These are phyloP conservation scores for Plasmopara halstedii DNA, from an alignment of 352 stramenopile species.

Conservation along the genomic window DNA sequence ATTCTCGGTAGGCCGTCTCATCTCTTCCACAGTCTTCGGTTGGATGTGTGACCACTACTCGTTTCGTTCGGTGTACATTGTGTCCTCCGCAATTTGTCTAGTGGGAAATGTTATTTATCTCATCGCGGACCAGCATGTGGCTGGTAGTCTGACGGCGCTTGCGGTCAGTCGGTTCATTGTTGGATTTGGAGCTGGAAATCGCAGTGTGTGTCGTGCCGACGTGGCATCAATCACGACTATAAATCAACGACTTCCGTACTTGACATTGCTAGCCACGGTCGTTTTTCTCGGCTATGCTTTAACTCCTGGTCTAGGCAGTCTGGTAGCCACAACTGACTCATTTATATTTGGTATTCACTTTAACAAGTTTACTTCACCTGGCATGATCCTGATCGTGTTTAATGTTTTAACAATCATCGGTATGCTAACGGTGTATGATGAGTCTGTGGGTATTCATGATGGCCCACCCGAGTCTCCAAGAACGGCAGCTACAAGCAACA, in stretches of 20 bases:
- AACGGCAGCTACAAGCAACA: slow-evolving; percentile 22
- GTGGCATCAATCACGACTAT: slow-evolving; percentile 59
- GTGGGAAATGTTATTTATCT: slow-evolving; percentile 63
- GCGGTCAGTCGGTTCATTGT: slow-evolving; percentile 58
- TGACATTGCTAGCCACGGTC: slow-evolving; percentile 58
- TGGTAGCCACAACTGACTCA: slow-evolving; percentile 45
- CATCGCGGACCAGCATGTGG: slow-evolving; percentile 48
- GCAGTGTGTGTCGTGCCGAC: slow-evolving; percentile 62
- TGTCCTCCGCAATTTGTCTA: slow-evolving; percentile 57
- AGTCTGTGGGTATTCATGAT: slow-evolving; percentile 41
- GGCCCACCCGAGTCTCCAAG: slow-evolving; percentile 39
- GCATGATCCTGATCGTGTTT: slow-evolving; percentile 45
- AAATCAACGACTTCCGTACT: slow-evolving; percentile 57
- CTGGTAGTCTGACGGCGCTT: slow-evolving; percentile 41
- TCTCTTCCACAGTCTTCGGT: slow-evolving; percentile 68
- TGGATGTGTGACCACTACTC: slow-evolving; percentile 78
- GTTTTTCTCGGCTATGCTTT: slow-evolving; percentile 67
- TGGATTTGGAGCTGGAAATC: slow-evolving; percentile 65
- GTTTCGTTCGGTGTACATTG: slow-evolving; percentile 68
- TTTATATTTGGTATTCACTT: slow-evolving; percentile 51
- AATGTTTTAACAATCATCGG: slow-evolving; percentile 53
- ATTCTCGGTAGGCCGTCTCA: slow-evolving; percentile 62
- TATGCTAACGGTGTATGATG: slow-evolving; percentile 56
- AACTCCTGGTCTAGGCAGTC: slow-evolving; percentile 50
- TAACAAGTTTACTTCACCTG: slow-evolving; percentile 60